These are phyloP conservation scores for thale cress (Arabidopsis thaliana) DNA, from an alignment of 345 rosid species.

Conservation along the genomic window TAIR10.1 NC_003074.8:15752001-15752500, in stretches of 20 bases:
- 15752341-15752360: neutral
- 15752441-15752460: neutral
- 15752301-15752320: neutral
- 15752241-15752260: neutral
- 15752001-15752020: neutral
- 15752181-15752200: neutral
- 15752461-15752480: neutral
- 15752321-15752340: neutral
- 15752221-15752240: neutral
- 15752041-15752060: too few species aligned
- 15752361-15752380: neutral
- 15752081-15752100: neutral
- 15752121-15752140: neutral
- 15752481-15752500: neutral
- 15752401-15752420: neutral
- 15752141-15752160: neutral
- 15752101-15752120: neutral
- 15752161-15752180: neutral
- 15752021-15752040: neutral
- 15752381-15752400: neutral
- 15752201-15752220: neutral
- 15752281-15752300: neutral
- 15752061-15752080: neutral
- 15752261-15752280: neutral
- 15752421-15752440: neutral